A percentile compares a stretch with the other conserved stretches of the same genome.
Evolutionary conservation across 768 basidiomycete genomes (phyloP).

Genomic region (Gloeostereum incarnatum): DNA sequence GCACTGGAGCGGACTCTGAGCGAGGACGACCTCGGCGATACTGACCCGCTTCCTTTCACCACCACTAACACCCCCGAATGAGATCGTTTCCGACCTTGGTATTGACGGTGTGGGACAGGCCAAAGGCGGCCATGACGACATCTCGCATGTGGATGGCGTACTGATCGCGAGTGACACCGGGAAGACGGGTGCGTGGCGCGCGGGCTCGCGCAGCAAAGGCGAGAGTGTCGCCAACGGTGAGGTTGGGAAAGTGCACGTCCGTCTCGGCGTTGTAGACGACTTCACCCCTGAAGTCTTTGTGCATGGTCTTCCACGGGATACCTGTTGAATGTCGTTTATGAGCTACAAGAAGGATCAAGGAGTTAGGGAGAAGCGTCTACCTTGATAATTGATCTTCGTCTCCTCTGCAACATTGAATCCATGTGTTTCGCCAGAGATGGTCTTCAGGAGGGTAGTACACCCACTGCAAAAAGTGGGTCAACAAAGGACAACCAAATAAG

Average conservation of each 20-base stretch:
- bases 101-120: slow-evolving; percentile 47
- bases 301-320: slow-evolving; percentile 32
- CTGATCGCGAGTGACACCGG: slow-evolving; percentile 19
- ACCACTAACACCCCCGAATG: slow-evolving; percentile 43
- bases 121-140: slow-evolving; percentile 46
- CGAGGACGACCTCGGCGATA: slow-evolving; percentile 39
- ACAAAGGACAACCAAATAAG: not conserved
- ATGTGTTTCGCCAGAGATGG: slow-evolving; percentile 28
- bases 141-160: slow-evolving; percentile 28
- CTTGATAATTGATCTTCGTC: slow-evolving; percentile 5
- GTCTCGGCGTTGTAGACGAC: slow-evolving; percentile 32
- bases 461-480: slow-evolving; percentile 14
- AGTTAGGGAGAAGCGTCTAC: not conserved
- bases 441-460: slow-evolving; percentile 41
- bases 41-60: slow-evolving; percentile 56
- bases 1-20: slow-evolving; percentile 32
- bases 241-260: slow-evolving; percentile 40
- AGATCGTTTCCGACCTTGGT: slow-evolving; percentile 57
- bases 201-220: slow-evolving; percentile 44
- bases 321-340: slow-evolving; percentile 18
- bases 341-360: not conserved
- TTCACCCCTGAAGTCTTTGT: slow-evolving; percentile 35
- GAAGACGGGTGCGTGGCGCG: slow-evolving; percentile 24
- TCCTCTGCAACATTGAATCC: slow-evolving; percentile 13
- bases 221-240: slow-evolving; percentile 39